A percentile compares a stretch with the other conserved stretches of the same genome.
Conservation (phyloP, 108 stramenopile genomes). For the Pseudonitzschia pungens region DNA sequence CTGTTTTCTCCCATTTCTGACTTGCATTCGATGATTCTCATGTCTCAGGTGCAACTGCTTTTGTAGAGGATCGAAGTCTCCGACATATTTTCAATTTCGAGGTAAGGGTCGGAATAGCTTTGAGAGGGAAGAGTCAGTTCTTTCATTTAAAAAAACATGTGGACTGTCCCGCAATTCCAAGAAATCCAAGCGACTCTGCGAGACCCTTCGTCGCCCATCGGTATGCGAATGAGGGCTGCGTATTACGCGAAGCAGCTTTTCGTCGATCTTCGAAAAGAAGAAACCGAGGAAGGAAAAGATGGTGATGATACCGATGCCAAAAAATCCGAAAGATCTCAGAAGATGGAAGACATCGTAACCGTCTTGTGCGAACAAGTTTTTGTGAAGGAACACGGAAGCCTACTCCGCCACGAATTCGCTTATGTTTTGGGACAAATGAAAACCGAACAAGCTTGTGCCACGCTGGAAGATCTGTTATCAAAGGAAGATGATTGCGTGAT, state of each 20-base stretch:
- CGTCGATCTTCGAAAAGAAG: slow-evolving; percentile 14
- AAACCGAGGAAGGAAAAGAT: slow-evolving; percentile 15
- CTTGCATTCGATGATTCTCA: too few relatives aligned
- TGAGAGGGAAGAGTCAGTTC: not conserved
- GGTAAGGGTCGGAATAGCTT: not conserved
- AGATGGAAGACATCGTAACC: slow-evolving; percentile 36
- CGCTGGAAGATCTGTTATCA: slow-evolving; percentile 50
- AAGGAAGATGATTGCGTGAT: slow-evolving; percentile 81
- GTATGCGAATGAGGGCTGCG: slow-evolving; percentile 89
- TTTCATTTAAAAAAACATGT: slow-evolving; percentile 31
- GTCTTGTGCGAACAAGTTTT: slow-evolving; percentile 52
- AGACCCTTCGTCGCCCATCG: slow-evolving; percentile 71
- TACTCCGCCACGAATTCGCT: slow-evolving; percentile 97
- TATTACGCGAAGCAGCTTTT: slow-evolving; percentile 62
- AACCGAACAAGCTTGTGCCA: slow-evolving; percentile 53
- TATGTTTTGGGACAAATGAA: slow-evolving; percentile 97
- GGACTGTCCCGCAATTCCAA: slow-evolving; percentile 60
- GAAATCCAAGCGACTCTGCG: slow-evolving; percentile 44
- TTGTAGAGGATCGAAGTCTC: too few relatives aligned
- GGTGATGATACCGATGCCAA: not conserved
- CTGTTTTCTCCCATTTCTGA: not conserved
- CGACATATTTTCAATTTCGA: too few relatives aligned
- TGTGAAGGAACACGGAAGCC: slow-evolving; percentile 66
- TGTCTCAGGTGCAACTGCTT: too few relatives aligned
- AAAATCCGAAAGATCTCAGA: slow-evolving; percentile 15